Percentiles rank a stretch among this genome's conserved stretches.
These are phyloP conservation scores for Cyclotella sp. DNA, from an alignment of 108 stramenopile genomes.

Conservation along the genomic window DNA sequence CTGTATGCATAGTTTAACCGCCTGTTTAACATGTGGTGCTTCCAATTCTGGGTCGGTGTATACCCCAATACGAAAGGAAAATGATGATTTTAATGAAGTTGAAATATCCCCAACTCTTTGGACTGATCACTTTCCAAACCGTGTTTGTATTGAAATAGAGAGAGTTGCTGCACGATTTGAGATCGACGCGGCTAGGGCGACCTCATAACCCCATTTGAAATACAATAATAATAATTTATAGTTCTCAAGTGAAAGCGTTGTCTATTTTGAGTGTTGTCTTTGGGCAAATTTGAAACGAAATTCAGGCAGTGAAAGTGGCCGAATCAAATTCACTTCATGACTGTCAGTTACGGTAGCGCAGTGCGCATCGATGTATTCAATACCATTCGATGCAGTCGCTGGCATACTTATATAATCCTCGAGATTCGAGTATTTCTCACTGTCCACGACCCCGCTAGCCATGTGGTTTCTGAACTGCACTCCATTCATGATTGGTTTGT, in stretches of 20 bases:
- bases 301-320: not conserved
- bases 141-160: conserved; percentile 70
- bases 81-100: conserved; percentile 89
- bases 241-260: no score
- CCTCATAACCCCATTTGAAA: no score
- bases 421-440: conserved; percentile 29
- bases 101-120: conserved; percentile 87
- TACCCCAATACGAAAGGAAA: conserved; percentile 79
- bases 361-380: no score
- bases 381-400: no score
- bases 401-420: conserved; percentile 43
- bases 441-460: not conserved
- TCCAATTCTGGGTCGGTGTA: conserved; percentile 80
- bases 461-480: conserved; percentile 8
- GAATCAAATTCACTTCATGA: not conserved
- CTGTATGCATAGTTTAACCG: conserved; percentile 52
- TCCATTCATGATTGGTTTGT: conserved; percentile 58
- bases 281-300: not conserved
- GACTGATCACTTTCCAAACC: conserved; percentile 91
- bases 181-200: conserved; percentile 25
- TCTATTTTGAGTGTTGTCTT: not conserved
- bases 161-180: conserved; percentile 56
- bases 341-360: not conserved
- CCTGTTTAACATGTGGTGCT: conserved; percentile 75
- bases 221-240: no score